Conservation (phyloP, 2,329 filamentous ascomycete species). For the Neoscytalidium dimidiatum region DNA sequence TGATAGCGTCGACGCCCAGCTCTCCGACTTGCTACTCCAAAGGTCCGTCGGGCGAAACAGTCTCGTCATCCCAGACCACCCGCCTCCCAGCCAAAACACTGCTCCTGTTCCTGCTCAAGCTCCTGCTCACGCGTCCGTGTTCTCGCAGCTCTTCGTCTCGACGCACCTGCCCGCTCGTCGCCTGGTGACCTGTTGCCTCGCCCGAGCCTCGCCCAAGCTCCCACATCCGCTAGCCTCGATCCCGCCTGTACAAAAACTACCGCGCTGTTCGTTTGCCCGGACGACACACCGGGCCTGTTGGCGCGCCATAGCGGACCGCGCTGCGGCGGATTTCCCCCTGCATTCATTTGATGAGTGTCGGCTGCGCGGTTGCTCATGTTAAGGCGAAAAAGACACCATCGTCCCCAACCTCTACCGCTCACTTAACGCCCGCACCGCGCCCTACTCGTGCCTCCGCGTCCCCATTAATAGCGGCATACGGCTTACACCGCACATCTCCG, state of each 20-base stretch:
- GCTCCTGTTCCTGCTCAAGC: slow-evolving; percentile 6
- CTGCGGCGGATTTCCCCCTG: slow-evolving; percentile 1
- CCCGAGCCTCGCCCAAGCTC: slow-evolving; percentile 5
- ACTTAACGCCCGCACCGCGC: slow-evolving; percentile 36
- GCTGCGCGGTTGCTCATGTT: slow-evolving; percentile 41
- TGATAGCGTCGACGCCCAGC: slow-evolving; percentile 1
- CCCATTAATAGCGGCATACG: slow-evolving; percentile 18
- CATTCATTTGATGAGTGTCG: slow-evolving; percentile 21
- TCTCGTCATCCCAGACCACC: slow-evolving; percentile 19
- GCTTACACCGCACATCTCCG: slow-evolving; percentile 8
- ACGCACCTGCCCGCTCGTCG: neutral
- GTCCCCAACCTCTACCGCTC: slow-evolving; percentile 46
- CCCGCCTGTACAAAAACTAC: slow-evolving; percentile 2
- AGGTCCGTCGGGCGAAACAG: slow-evolving; percentile 19
- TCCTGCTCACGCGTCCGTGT: slow-evolving; percentile 14
- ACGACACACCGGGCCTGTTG: neutral
- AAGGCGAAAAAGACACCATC: slow-evolving; percentile 48
- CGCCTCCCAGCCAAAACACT: slow-evolving; percentile 15
- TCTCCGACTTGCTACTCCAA: neutral
- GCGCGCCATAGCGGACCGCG: slow-evolving; percentile 15
- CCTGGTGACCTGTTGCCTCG: neutral
- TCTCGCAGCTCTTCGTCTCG: neutral
- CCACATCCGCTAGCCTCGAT: slow-evolving; percentile 2
- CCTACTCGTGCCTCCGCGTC: slow-evolving; percentile 24
- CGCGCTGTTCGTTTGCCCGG: slow-evolving; percentile 8